Evolutionary conservation across 2,329 filamentous ascomycete species (phyloP), one percentile per base, ranked within the genome.

Genomic region (Mycosphaerella sp.): DNA sequence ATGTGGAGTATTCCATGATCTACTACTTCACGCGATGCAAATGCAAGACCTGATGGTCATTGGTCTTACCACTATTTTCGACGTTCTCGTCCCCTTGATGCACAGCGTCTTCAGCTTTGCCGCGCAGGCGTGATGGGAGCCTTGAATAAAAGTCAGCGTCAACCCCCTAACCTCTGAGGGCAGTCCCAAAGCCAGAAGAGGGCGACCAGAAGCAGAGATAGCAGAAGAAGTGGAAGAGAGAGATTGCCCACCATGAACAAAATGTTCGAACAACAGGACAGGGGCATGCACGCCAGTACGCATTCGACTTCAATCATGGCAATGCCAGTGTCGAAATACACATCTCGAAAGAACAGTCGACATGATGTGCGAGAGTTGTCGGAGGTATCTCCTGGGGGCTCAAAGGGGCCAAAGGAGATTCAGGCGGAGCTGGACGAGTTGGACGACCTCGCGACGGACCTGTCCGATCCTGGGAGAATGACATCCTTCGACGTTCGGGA

Each of bases 401-500:
- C 47, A 12, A 51, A 48, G 31, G 36, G 36, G 10, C 39, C 48
- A 36, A 44, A 31, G 23, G 43, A 34, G 9, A 42, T 45, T 17
- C 36, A 31, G 26, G 42, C 38, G 10, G 31, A 32, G 26, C 36
- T 45, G 11, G 52, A 54, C 14, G 52, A 49, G 32, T 21, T 53
- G 39, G 51, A 56, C 11, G 49, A 51, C 6, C 38, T 58, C 26
- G 56, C 57, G 4, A 55, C 49, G 26, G 48, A 54, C 17, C 49
- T 60, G 7, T 34, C 42, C 7, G 55, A 58, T 43, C 48, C 51
- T 10, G 58, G 58, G 23, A 47, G 53, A 39, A 51, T 60, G 36
- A 58, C 58, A 1, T 53, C 55, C 14, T 51, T 56, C 32, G 74
- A 76, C 58, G 66, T 70, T 40, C 62, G 62, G 11, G 70, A 78